Evolutionary conservation across 2,329 filamentous ascomycete genomes (phyloP).

Genomic region (Fusarium sacchari): DNA sequence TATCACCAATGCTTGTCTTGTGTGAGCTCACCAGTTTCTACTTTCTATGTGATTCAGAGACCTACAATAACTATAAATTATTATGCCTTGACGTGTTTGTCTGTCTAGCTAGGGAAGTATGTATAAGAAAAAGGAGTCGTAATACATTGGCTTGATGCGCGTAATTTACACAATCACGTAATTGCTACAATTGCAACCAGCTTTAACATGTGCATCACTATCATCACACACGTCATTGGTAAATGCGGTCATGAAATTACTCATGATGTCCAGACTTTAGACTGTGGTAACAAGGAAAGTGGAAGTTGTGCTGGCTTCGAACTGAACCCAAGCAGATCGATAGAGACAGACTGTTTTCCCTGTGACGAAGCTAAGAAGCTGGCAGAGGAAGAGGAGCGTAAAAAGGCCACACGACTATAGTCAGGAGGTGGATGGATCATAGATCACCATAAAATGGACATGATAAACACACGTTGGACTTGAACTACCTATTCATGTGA

Average conservation of each 20-base stretch:
- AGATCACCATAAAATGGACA: fast-evolving
- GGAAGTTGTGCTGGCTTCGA: not conserved
- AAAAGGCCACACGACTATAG: not conserved
- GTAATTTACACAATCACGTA: not conserved
- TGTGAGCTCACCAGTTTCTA: not conserved
- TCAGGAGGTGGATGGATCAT: fast-evolving
- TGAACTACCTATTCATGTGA: not conserved
- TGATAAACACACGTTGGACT: fast-evolving
- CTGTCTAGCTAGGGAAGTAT: fast-evolving
- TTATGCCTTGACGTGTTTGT: fast-evolving
- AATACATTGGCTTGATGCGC: fast-evolving
- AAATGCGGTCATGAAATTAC: not conserved
- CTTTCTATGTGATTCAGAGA: too few relatives aligned
- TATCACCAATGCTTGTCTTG: too few relatives aligned
- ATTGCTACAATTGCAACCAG: fast-evolving
- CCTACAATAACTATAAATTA: not conserved
- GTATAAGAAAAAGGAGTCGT: fast-evolving
- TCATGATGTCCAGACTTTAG: not conserved
- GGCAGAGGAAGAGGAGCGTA: not conserved
- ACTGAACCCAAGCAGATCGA: not conserved
- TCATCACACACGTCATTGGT: not conserved
- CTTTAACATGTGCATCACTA: not conserved
- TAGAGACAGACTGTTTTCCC: not conserved
- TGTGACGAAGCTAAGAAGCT: not conserved
- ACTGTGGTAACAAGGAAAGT: not conserved